A percentile compares a stretch with the other conserved stretches of the same genome.
These are phyloP conservation scores for Sugiyamaella floridensis DNA, from an alignment of 805 yeast genomes.

Conservation along the genomic window DNA sequence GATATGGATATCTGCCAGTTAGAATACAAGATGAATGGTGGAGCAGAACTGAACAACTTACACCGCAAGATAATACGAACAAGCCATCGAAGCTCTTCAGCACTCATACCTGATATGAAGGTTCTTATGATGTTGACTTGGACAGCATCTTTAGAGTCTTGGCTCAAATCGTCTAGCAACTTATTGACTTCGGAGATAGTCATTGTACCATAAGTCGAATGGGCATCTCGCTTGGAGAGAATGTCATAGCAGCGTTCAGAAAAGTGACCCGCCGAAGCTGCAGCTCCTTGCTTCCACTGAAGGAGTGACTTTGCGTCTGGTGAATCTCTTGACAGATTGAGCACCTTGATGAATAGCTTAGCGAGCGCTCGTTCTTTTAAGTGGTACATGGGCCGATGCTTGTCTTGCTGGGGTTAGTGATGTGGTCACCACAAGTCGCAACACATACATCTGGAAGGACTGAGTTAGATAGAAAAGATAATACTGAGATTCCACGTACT, in stretches of 20 bases:
- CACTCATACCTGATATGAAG: constrained; percentile 48
- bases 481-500: constrained; percentile 16
- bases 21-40: not conserved
- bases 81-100: constrained; percentile 61
- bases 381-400: constrained; percentile 44
- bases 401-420: not conserved
- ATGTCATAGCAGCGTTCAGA: constrained; percentile 45
- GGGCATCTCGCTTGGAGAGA: constrained; percentile 43
- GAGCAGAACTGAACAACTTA: constrained; percentile 32
- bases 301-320: constrained; percentile 47
- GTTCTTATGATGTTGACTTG: constrained; percentile 42
- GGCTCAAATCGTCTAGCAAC: constrained; percentile 40
- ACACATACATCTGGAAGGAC: constrained; percentile 10
- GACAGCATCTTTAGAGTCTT: constrained; percentile 28
- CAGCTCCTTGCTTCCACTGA: constrained; percentile 42
- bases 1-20: constrained; percentile 29
- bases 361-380: constrained; percentile 61
- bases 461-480: not conserved
- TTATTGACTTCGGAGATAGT: constrained; percentile 46
- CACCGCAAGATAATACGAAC: constrained; percentile 55
- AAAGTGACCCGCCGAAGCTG: constrained; percentile 40
- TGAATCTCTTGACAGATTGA: constrained; percentile 54
- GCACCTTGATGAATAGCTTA: constrained; percentile 37
- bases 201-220: constrained; percentile 31
- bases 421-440: not conserved